A percentile compares a stretch with the other conserved stretches of the same genome.
Conservation (phyloP, 2,329 filamentous ascomycete genomes). For the Zopfia rhizophila region DNA sequence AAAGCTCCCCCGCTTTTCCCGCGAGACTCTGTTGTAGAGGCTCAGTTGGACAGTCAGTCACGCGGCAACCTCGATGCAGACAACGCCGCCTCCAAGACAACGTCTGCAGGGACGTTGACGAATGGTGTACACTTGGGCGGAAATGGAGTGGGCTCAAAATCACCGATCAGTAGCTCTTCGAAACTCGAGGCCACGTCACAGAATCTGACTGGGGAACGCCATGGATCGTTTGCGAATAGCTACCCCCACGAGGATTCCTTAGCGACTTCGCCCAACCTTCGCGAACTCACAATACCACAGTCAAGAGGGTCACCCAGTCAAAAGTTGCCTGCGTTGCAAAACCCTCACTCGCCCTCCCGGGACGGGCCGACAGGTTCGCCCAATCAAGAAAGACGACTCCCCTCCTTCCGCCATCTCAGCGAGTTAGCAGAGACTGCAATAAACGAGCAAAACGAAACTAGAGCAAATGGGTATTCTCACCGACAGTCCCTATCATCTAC, state of each 20-base stretch:
- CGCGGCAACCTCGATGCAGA: constrained; percentile 15
- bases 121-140: constrained; percentile 17
- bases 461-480: constrained; percentile 41
- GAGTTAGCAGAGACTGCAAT: constrained; percentile 47
- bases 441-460: constrained; percentile 39
- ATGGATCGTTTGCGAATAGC: constrained; percentile 31
- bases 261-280: constrained; percentile 41
- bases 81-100: constrained; percentile 16
- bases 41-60: constrained; percentile 20
- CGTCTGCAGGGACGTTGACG: constrained; percentile 13
- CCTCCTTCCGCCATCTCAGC: constrained; percentile 45
- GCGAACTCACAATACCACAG: constrained; percentile 44
- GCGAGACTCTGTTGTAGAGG: constrained; percentile 30
- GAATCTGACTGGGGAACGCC: constrained; percentile 26
- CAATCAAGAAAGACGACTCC: constrained; percentile 40
- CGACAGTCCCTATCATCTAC: constrained; percentile 50
- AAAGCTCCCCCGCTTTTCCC: constrained; percentile 18
- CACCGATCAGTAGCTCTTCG: constrained; percentile 17
- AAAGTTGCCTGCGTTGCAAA: constrained; percentile 50
- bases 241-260: constrained; percentile 32
- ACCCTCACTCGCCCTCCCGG: constrained; percentile 40
- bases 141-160: constrained; percentile 19
- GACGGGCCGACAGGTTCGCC: constrained; percentile 42
- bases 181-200: constrained; percentile 22
- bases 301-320: constrained; percentile 38